phyloP scores from a whole-genome alignment of 148 eudicot genomes.

The Fagopyrum esculentum region DNA sequence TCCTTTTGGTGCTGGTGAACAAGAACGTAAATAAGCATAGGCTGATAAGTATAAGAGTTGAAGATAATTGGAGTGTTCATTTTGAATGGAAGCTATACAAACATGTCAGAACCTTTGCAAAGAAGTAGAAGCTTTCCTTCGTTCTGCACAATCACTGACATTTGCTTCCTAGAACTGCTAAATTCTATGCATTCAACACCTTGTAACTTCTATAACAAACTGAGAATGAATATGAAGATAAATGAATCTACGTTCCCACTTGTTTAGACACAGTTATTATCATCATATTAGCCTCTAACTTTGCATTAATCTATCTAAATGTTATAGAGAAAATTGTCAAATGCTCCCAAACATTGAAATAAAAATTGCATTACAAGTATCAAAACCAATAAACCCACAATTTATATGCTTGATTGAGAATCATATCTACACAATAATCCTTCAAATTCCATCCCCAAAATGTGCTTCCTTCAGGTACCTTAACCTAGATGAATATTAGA shows the following conservation, averaged over 20 bases:
- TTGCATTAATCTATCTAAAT: too few relatives aligned
- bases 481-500: constrained; percentile 40
- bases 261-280: too few relatives aligned
- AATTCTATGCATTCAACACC: constrained; percentile 44
- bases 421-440: too few relatives aligned
- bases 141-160: constrained; percentile 50
- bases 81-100: constrained; percentile 15
- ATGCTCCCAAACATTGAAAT: too few relatives aligned
- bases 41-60: not conserved
- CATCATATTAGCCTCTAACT: too few relatives aligned
- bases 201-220: constrained; percentile 29
- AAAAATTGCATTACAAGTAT: too few relatives aligned
- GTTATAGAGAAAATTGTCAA: too few relatives aligned
- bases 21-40: not conserved
- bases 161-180: constrained; percentile 64
- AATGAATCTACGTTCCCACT: not conserved
- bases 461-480: constrained; percentile 76
- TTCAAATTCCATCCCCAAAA: constrained; percentile 79
- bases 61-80: not conserved
- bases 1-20: constrained; percentile 32
- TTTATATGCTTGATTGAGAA: too few relatives aligned
- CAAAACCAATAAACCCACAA: too few relatives aligned
- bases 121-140: constrained; percentile 43
- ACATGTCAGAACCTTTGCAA: constrained; percentile 74
- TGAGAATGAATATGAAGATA: not conserved